phyloP scores from a whole-genome alignment of 176 grass and related monocot genomes.

The Zea mays region Zm-B73-REFERENCE-NAM-5.0 NC_050100.1:137545501-137546000 shows the following conservation, averaged over 20 bases:
- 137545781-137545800: slow-evolving; percentile 45
- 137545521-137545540: neutral
- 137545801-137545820: slow-evolving; percentile 42
- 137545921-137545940: slow-evolving; percentile 46
- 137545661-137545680: slow-evolving; percentile 90
- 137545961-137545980: slow-evolving; percentile 44
- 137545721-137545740: slow-evolving; percentile 85
- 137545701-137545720: slow-evolving; percentile 57
- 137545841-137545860: slow-evolving; percentile 45
- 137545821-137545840: slow-evolving; percentile 63
- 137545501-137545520: neutral
- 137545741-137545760: slow-evolving; percentile 42
- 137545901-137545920: slow-evolving; percentile 29
- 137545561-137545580: too few relatives aligned
- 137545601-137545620: neutral
- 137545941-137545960: slow-evolving; percentile 47
- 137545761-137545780: slow-evolving; percentile 32
- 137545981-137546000: slow-evolving; percentile 60
- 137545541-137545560: too few relatives aligned
- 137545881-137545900: slow-evolving; percentile 43
- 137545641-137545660: slow-evolving; percentile 41
- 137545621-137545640: slow-evolving; percentile 7
- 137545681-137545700: slow-evolving; percentile 62
- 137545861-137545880: slow-evolving; percentile 49
- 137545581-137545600: too few relatives aligned